Conservation (phyloP, 164 flowering plant genomes). For the Warburgia ugandensis region DNA sequence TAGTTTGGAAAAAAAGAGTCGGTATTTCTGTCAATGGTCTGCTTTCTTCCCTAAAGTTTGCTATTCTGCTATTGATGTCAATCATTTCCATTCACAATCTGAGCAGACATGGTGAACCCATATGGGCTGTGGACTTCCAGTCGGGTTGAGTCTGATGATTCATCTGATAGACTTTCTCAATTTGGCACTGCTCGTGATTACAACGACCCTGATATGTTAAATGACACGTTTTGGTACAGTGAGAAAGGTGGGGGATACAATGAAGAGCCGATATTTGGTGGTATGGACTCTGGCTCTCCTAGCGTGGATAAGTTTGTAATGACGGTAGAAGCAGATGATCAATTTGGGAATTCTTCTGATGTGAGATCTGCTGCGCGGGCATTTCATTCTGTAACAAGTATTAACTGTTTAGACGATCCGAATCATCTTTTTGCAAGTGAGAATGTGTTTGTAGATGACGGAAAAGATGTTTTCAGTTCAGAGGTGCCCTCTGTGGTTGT, state of each 20-base stretch:
- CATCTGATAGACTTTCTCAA: slow-evolving; percentile 63
- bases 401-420: slow-evolving; percentile 27
- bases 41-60: not conserved
- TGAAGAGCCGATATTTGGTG: slow-evolving; percentile 41
- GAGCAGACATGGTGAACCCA: slow-evolving; percentile 74
- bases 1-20: too few relatives aligned
- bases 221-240: slow-evolving; percentile 49
- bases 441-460: slow-evolving; percentile 12
- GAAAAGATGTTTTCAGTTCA: slow-evolving; percentile 12
- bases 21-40: slow-evolving; percentile 5
- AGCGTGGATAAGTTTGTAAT: slow-evolving; percentile 78
- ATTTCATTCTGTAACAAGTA: slow-evolving; percentile 18
- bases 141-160: slow-evolving; percentile 32
- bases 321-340: slow-evolving; percentile 29
- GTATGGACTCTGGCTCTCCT: slow-evolving; percentile 38
- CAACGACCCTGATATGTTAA: slow-evolving; percentile 57
- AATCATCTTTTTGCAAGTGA: slow-evolving; percentile 13
- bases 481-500: slow-evolving; percentile 17
- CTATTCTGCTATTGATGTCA: not conserved
- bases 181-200: slow-evolving; percentile 91
- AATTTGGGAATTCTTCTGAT: slow-evolving; percentile 12
- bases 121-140: slow-evolving; percentile 49
- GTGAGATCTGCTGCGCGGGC: slow-evolving; percentile 22
- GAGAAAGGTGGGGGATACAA: slow-evolving; percentile 52
- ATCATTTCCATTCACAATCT: not conserved